Base-by-base conservation (phyloP, 108 stramenopile genomes). In the Fragilariopsis cylindrus region DNA sequence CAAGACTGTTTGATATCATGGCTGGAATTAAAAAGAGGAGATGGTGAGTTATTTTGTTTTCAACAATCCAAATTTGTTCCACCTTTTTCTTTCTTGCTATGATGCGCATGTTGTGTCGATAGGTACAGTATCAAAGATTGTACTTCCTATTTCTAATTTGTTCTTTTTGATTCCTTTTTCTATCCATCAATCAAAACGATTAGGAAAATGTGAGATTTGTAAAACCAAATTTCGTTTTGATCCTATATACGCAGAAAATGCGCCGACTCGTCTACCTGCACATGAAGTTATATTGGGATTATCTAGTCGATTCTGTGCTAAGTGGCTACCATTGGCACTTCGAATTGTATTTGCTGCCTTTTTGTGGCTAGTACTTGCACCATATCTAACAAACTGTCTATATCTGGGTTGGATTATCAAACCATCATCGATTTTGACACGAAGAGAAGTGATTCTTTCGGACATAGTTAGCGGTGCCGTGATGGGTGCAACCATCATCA, bases 341-440 rank as follows among this genome's bases (percentile, higher is more conserved):
- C 84, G 96, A 3, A 77, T 90, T 7, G 7, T 76, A 5, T 64
- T 95, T 41, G 88, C 87, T 45, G 81, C 81, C 43, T 64, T 65
- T 44, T 66, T 96, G 30, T 98, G 97, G 97, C 77, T 98, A 4
- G 48, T 88, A 2, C 82, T 96, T 6, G 80, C 92, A 50, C 97
- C 97, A 0, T 63, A 94, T 9, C 67, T 81, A 11, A 96, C 97
- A 41, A 80, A 94, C 19, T 95, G 89, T 79, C 74, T 96, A 45
- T 98, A 98, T 77, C 93, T 93, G 16, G 86, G 85, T 5, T 98
- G 95, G 96, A 93, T 96, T 78, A 80, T 90, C 56, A 81, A 91
- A 15, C 84, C 94, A 43, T 77, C 84, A 11, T 82, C 84, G 15
- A 75, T 96, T 15, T 5, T 74, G 7, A 58, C 78, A 9, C 67